Evolutionary conservation across 2,329 filamentous ascomycete species (phyloP).

Genomic region (Aureobasidium uvarum): DNA sequence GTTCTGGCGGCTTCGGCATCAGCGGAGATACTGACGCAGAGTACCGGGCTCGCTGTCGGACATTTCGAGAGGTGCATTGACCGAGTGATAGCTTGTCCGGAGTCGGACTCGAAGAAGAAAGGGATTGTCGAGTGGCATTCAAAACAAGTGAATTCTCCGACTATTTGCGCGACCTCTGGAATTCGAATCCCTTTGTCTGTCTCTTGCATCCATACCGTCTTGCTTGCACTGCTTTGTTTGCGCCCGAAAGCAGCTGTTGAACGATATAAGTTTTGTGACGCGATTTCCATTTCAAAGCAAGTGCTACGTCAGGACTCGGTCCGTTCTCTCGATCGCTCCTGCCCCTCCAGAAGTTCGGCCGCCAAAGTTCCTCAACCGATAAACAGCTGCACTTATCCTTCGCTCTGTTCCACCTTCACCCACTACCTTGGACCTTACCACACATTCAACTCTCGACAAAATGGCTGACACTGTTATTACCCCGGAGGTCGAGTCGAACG

Average conservation of each 20-base stretch:
- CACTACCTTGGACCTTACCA: conserved; percentile 12
- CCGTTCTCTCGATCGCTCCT: conserved; percentile 20
- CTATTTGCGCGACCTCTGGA: conserved; percentile 4
- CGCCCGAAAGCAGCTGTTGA: conserved; percentile 18
- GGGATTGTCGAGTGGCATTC: conserved; percentile 21
- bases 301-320: conserved; percentile 16
- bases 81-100: conserved; percentile 12
- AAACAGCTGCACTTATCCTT: conserved; percentile 22
- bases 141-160: conserved; percentile 19
- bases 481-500: conserved; percentile 47
- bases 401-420: conserved; percentile 19
- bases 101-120: conserved; percentile 22
- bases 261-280: conserved; percentile 18
- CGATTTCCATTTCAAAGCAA: conserved; percentile 21
- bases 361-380: conserved; percentile 24
- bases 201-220: background rate
- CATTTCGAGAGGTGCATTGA: conserved; percentile 21
- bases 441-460: conserved; percentile 22
- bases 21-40: conserved; percentile 23
- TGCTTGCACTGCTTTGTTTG: conserved; percentile 5
- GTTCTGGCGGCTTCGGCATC: conserved; percentile 18
- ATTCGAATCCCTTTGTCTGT: conserved; percentile 14
- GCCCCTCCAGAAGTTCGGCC: conserved; percentile 24
- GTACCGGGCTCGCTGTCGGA: conserved; percentile 9
- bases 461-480: conserved; percentile 53